A percentile compares a stretch with the other conserved stretches of the same genome.
Evolutionary conservation across 345 rosid genomes (phyloP).

Genomic region (Aurinia saxatilis): DNA sequence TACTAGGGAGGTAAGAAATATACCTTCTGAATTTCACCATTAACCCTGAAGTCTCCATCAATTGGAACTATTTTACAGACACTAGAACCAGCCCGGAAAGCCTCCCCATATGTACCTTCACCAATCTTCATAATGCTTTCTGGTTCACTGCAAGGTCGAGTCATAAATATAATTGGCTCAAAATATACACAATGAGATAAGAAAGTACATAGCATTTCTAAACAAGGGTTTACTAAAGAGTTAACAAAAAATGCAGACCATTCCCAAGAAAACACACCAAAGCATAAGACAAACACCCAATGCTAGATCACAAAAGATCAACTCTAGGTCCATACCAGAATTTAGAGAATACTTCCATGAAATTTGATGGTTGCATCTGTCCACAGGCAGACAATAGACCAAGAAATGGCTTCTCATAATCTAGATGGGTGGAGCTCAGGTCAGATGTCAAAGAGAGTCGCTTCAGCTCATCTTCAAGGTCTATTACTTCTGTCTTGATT

Average conservation of each 20-base stretch:
- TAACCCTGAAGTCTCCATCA: constrained; percentile 79
- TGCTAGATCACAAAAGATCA: not conserved
- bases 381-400: constrained; percentile 59
- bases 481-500: constrained; percentile 23
- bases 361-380: constrained; percentile 51
- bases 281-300: not conserved
- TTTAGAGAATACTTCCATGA: constrained; percentile 63
- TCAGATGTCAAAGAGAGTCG: constrained; percentile 65
- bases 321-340: constrained; percentile 51
- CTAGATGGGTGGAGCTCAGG: constrained; percentile 31
- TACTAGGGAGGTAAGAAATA: not conserved
- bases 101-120: constrained; percentile 98
- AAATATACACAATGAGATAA: not conserved
- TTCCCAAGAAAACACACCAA: not conserved
- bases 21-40: constrained; percentile 96
- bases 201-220: not conserved
- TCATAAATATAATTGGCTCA: constrained; percentile 14
- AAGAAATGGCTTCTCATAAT: constrained; percentile 46
- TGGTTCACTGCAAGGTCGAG: constrained; percentile 46
- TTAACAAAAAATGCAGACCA: constrained; percentile 8
- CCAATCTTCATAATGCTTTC: constrained; percentile 71
- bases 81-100: constrained; percentile 63
- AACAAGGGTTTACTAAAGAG: not conserved
- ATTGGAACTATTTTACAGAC: constrained; percentile 98
- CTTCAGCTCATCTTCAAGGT: constrained; percentile 52